Evolutionary conservation across 2,329 filamentous ascomycete species (phyloP).

Genomic region (Curvularia sp.): DNA sequence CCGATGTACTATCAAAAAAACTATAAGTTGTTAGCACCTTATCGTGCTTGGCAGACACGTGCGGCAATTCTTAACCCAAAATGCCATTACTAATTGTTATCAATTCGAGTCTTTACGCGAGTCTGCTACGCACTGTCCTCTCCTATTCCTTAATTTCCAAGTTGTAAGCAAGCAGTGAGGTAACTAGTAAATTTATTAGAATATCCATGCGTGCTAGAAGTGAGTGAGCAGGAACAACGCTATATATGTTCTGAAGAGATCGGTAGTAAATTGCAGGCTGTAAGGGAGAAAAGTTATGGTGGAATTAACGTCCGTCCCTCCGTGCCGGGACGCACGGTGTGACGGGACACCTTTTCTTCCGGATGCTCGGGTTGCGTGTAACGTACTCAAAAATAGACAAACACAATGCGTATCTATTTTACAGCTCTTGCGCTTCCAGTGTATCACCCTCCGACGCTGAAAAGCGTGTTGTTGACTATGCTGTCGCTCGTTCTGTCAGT

Average conservation of each 20-base stretch:
- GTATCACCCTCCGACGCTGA: no score
- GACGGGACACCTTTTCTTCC: no score
- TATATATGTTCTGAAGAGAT: conserved; percentile 14
- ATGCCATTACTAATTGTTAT: background rate
- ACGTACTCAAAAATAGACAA: no score
- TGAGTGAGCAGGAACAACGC: conserved; percentile 5
- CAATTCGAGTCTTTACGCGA: conserved; percentile 6
- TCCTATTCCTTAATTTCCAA: background rate
- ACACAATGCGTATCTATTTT: no score
- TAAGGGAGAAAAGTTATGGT: conserved; percentile 5
- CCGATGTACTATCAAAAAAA: conserved; percentile 3
- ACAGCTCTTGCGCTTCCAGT: no score
- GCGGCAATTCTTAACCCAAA: background rate
- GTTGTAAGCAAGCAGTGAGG: conserved; percentile 4
- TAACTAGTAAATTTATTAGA: conserved; percentile 4
- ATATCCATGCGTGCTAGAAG: conserved; percentile 9
- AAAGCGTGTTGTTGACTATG: no score
- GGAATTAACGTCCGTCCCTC: no score
- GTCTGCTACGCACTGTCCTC: conserved; percentile 2
- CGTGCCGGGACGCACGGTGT: no score
- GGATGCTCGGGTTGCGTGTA: no score
- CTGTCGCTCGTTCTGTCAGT: no score
- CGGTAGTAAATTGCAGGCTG: conserved; percentile 11
- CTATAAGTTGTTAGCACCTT: conserved; percentile 4
- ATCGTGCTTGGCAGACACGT: background rate